phyloP scores from a whole-genome alignment of 176 grass and related monocot genomes.

The Eleusine coracana region DNA sequence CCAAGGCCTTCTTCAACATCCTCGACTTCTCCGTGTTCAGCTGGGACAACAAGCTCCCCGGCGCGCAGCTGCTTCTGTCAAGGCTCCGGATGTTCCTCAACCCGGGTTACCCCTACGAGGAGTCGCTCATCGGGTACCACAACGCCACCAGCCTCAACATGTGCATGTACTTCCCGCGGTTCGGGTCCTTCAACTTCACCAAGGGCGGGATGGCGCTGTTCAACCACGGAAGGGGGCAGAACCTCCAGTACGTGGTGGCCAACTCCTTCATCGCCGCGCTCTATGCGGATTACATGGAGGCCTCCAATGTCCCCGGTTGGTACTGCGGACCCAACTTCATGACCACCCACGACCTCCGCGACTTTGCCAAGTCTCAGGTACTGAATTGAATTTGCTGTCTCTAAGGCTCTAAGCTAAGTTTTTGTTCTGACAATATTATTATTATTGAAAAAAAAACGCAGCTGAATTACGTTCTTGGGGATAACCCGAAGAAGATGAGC shows the following conservation, averaged over 20 bases:
- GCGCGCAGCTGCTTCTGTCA: constrained; percentile 72
- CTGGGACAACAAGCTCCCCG: constrained; percentile 99
- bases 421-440: neutral
- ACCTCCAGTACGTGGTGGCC: constrained; percentile 70
- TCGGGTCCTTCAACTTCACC: constrained; percentile 73
- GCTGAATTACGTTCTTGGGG: constrained; percentile 82
- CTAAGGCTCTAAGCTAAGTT: neutral
- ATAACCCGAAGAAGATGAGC: constrained; percentile 93
- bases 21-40: constrained; percentile 84
- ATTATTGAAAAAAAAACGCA: constrained; percentile 28
- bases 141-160: constrained; percentile 75
- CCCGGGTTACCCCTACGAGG: constrained; percentile 91
- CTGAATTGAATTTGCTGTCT: no score
- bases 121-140: constrained; percentile 71
- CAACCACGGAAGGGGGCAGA: constrained; percentile 76
- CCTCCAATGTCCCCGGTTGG: constrained; percentile 74
- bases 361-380: constrained; percentile 79
- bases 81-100: constrained; percentile 91
- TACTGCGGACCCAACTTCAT: constrained; percentile 89
- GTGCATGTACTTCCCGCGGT: constrained; percentile 75
- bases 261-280: constrained; percentile 83
- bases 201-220: constrained; percentile 70
- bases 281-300: constrained; percentile 89
- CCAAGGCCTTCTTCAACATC: constrained; percentile 60
- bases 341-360: constrained; percentile 57